These are phyloP conservation scores for Orobanche coerulescens DNA, from an alignment of 257 asterid genomes.

Conservation along the genomic window DNA sequence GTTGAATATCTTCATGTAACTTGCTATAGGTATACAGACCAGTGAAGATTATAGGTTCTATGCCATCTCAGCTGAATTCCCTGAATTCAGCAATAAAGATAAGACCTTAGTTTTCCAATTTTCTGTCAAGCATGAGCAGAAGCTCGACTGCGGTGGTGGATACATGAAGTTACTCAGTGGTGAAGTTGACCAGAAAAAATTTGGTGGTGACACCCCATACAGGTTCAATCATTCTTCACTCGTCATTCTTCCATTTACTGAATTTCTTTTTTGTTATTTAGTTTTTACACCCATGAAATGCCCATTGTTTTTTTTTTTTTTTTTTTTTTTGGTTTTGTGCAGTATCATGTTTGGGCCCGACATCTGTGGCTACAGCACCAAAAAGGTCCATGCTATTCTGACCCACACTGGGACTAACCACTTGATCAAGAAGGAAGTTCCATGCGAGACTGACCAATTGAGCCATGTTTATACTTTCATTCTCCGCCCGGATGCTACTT, in stretches of 20 bases:
- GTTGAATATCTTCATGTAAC: neutral
- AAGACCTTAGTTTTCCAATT: conserved; percentile 83
- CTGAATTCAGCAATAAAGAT: conserved; percentile 93
- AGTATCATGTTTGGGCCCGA: conserved; percentile 99
- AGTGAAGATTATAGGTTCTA: conserved; percentile 86
- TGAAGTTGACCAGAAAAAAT: conserved; percentile 78
- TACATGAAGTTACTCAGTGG: conserved; percentile 94
- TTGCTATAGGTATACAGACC: conserved; percentile 76
- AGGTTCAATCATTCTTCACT: conserved; percentile 33
- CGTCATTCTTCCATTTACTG: neutral
- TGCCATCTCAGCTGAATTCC: conserved; percentile 93
- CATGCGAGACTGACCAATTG: conserved; percentile 97
- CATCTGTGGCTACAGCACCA: conserved; percentile 82
- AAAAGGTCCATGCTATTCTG: conserved; percentile 86
- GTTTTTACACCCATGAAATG: neutral
- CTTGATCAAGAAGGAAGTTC: conserved; percentile 87
- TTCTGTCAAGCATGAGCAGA: conserved; percentile 96
- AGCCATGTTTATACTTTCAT: conserved; percentile 86
- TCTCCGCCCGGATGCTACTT: conserved; percentile 93
- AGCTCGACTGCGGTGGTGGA: conserved; percentile 99
- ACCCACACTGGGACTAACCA: conserved; percentile 64
- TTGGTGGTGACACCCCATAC: conserved; percentile 96
- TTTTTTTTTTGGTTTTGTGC: conserved; percentile 30
- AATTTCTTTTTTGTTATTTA: neutral
- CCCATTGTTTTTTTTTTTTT: conserved; percentile 25